Evolutionary conservation across 169 alveolate genomes (phyloP), one percentile per base, ranked within the genome.

Genomic region (Theileria annulata): DNA sequence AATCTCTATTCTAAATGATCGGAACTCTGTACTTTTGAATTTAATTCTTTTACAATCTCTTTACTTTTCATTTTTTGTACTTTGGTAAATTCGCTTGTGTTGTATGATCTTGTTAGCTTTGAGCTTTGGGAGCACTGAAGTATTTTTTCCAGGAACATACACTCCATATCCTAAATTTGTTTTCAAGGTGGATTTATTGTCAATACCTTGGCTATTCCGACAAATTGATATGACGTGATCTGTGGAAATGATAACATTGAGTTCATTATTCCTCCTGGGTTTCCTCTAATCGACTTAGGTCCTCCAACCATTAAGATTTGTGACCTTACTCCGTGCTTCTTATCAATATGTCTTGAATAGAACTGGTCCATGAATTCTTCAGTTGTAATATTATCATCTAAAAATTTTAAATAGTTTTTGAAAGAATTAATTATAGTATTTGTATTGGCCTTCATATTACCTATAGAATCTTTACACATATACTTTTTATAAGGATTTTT

Each of bases 221-320:
- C n/a, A 30, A 84, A 84, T 72, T 84, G 90, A 42, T 84, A 86
- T 17, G 58, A 58, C 3, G 87, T 84, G 13, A 84, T 84, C 49
- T 68, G 58, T 3, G 90, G 90, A 63, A 69, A 84, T 25, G 66
- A 76, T 2, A 77, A 79, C 23, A 54, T 19, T 5, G 90, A 67
- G 62, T 84, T 79, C 54, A 84, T 28, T 31, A 67, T 62, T 42
- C 90, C 87, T 10, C 83, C 49, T 2, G 90, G 90, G 64, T 84
- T 84, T 30, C 90, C 90, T 10, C 87, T 27, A 31, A 84, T 21
- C 60, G 58, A 49, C 79, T 77, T 84, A 2, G 90, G 87, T n/a
- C 90, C 90, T n/a, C 90, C 87, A 4, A 69, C 83, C 87, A 84
- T 77, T 59, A 84, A 62, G 25, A 60, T 85, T n/a, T 84, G 90